Percentiles rank a stretch among this genome's conserved stretches.
These are phyloP conservation scores for Teunomyces pallodes DNA, from an alignment of 805 yeast genomes.

Conservation along the genomic window DNA sequence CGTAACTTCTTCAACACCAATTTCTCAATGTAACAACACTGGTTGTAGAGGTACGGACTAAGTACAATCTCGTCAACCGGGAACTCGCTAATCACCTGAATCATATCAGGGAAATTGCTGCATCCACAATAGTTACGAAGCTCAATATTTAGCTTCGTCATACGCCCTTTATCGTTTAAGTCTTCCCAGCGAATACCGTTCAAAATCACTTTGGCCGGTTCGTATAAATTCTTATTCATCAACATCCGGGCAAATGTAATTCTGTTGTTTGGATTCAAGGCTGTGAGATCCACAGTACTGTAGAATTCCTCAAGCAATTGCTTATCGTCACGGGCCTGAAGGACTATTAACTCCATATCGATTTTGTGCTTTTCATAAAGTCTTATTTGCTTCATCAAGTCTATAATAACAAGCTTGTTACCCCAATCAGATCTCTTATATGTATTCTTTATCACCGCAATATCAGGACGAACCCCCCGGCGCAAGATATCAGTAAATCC, in stretches of 20 bases:
- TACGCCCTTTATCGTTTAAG: constrained; percentile 24
- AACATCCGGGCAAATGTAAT: constrained; percentile 29
- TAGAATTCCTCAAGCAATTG: constrained; percentile 14
- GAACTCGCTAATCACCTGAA: constrained; percentile 22
- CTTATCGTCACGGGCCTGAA: constrained; percentile 18
- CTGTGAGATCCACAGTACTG: constrained; percentile 4
- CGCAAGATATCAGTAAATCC: constrained; percentile 33
- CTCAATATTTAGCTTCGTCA: constrained; percentile 23
- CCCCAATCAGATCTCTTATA: constrained; percentile 23
- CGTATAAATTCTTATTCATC: constrained; percentile 24
- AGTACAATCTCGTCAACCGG: constrained; percentile 29
- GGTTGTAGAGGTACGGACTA: constrained; percentile 34
- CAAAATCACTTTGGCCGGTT: constrained; percentile 23
- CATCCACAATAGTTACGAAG: constrained; percentile 21
- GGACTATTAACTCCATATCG: constrained; percentile 17
- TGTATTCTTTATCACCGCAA: constrained; percentile 28
- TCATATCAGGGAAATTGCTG: constrained; percentile 19
- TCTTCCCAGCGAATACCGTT: constrained; percentile 19
- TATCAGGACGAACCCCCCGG: constrained; percentile 38
- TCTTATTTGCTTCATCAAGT: constrained; percentile 17
- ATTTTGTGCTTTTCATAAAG: constrained; percentile 8
- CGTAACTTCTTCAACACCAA: constrained; percentile 16
- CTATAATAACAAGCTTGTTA: constrained; percentile 23
- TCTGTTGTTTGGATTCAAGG: constrained; percentile 20
- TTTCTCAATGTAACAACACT: constrained; percentile 30